Base-by-base conservation (phyloP, 2,329 filamentous ascomycete genomes). In the Ascocoryne sarcoides region DNA sequence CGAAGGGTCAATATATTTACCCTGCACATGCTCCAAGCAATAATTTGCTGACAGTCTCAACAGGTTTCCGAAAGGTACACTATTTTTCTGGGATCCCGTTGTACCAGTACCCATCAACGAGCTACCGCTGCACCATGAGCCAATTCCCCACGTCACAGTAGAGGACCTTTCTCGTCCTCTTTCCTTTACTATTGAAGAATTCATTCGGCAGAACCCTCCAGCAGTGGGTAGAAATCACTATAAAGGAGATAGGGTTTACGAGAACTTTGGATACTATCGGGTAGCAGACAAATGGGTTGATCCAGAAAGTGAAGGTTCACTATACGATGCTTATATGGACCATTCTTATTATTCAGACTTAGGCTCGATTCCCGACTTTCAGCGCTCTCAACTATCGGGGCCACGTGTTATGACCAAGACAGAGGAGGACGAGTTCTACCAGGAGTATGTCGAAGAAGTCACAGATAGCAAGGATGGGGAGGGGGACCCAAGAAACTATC, bases 401-500 rank as follows among this genome's bases (percentile, higher is more conserved):
- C 45, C 47, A 4, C 18, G 40, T 14, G 37, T 54, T 10, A 47
- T 58, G 46, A 46, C 17, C 18, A 16, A 20, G 0, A 36, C 43
- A 10, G 46, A 57, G 23, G 9, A 45, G 15, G 37, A 52, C 0
- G 31, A 34, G 14, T 51, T 55, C 16, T 60, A 55, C 32, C 19
- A 35, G 5, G 36, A 39, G 2, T 51, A 49, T 31, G 30, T 43
- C 1, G 42, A 51, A 23, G 59, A 60, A 21, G 55, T 67, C 14
- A 63, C 62, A 0, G 65, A 69, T 37, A 57, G 62, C 15, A 62
- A 59, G 0, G 66, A 70, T 33, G 55, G 58, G 8, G 67, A 73
- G 42, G 66, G 63, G 2, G 59, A 60, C 16, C 55, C 59, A 0
- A 47, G 56, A 3, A 50, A 56, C 3, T 60, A 57, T 1, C 61